Evolutionary conservation across 2,329 filamentous ascomycete genomes (phyloP), one percentile per base, ranked within the genome.

Genomic region (Fusarium brevicatenulatum): DNA sequence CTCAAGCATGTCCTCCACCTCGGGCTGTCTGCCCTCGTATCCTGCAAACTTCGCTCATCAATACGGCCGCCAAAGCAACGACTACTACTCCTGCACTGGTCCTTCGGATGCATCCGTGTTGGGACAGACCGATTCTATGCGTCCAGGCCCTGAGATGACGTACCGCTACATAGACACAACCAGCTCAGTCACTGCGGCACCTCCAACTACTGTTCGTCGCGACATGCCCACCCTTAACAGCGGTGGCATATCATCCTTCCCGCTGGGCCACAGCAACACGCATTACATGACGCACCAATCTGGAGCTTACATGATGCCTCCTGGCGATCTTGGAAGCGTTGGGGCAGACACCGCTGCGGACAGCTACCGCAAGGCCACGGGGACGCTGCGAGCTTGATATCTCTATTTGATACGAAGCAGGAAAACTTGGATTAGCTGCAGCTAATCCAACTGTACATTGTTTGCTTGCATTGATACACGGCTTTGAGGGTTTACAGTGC

Each of bases 111-210:
- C 62, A 19, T 32, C 73, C 21, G 32, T 68, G 36, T 70, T 72
- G 46, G 55, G 67, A 7, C 30, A 74, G 16, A 40, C 47, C 10
- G 69, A 68, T 28, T 59, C 73, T 5, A 55, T 70, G 57, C 69
- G 74, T 40, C 47, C 42, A 21, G 63, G 68, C 7, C 57, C 71
- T 32, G 76, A 80, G 37, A 76, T 80, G 64, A 67, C 76, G 28
- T 81, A 81, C 73, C 77, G 79, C 57, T 81, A 81, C 66, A 74
- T 71, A 7, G 79, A 80, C 53, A 78, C 79, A 32, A 80, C 78
- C 28, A 71, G 66, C 12, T 53, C 66, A 43, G 70, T 71, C 11
- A 44, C 67, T 7, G 64, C 72, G 9, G 65, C 70, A 12, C 56
- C 53, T 16, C 57, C 63, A 13, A 34, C 61, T 4, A 57, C 60